Conservation (phyloP, 1,139 yeast genomes). For the Wickerhamomyces sp. region DNA sequence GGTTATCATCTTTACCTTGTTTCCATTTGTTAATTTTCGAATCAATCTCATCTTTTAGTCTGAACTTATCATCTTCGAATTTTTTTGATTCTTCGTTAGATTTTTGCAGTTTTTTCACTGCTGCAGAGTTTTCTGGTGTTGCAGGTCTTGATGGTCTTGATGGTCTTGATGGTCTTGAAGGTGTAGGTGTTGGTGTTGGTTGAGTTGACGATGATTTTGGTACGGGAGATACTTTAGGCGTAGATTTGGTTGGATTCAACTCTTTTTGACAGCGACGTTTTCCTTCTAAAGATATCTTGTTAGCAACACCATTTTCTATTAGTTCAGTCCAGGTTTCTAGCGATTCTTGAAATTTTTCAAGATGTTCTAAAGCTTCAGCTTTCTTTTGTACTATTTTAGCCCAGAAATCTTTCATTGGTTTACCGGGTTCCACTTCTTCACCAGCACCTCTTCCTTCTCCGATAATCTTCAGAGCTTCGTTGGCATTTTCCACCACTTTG, state of each 20-base stretch:
- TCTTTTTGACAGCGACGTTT: slow-evolving; percentile 72
- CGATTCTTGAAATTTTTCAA: slow-evolving; percentile 67
- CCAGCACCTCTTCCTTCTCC: slow-evolving; percentile 35
- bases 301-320: slow-evolving; percentile 63
- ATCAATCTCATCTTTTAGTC: slow-evolving; percentile 59
- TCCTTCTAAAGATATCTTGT: slow-evolving; percentile 69
- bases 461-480: slow-evolving; percentile 55
- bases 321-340: slow-evolving; percentile 55
- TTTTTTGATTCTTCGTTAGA: slow-evolving; percentile 45
- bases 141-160: slow-evolving; percentile 11
- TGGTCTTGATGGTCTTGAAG: slow-evolving; percentile 13
- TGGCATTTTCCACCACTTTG: slow-evolving; percentile 50
- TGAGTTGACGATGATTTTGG: background rate
- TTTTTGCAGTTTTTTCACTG: slow-evolving; percentile 42
- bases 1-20: slow-evolving; percentile 68
- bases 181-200: slow-evolving; percentile 21
- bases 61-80: slow-evolving; percentile 52
- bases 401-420: slow-evolving; percentile 67
- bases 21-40: slow-evolving; percentile 59
- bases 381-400: slow-evolving; percentile 60
- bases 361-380: slow-evolving; percentile 81
- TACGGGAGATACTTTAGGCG: slow-evolving; percentile 3
- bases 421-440: slow-evolving; percentile 45
- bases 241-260: slow-evolving; percentile 45
- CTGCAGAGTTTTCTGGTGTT: slow-evolving; percentile 29